phyloP scores from a whole-genome alignment of 2,329 filamentous ascomycete species.

The Tolypocladium pustulatum region DNA sequence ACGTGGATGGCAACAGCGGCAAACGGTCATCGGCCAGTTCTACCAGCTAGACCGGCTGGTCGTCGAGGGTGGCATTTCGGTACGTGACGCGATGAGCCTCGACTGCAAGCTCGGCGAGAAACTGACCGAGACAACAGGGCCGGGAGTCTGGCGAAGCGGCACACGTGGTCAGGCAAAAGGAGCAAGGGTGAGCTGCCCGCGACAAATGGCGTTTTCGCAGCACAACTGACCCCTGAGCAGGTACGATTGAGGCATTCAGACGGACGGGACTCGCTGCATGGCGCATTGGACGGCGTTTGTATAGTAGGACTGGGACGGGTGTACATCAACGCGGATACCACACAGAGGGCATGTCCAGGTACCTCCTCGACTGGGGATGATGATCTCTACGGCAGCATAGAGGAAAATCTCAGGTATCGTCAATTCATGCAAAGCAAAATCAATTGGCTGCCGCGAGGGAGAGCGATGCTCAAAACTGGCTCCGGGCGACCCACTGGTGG shows the following conservation, averaged over 20 bases:
- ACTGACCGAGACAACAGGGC: constrained; percentile 33
- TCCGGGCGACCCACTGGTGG: neutral
- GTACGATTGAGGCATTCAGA: constrained; percentile 1
- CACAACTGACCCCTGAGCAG: constrained; percentile 2
- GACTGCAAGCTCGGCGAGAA: neutral
- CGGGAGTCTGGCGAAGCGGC: constrained; percentile 59
- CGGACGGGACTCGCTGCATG: neutral
- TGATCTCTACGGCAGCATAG: neutral
- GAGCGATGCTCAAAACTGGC: neutral
- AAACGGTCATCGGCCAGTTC: constrained; percentile 91
- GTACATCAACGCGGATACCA: neutral
- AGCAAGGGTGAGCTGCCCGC: constrained; percentile 53
- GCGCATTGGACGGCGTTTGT: neutral
- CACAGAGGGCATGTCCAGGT: neutral
- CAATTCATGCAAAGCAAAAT: neutral
- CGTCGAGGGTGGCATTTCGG: constrained; percentile 76
- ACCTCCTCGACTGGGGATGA: neutral
- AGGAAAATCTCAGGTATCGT: neutral
- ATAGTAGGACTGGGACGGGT: neutral
- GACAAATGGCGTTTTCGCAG: neutral
- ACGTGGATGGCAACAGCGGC: constrained; percentile 53
- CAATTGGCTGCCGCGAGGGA: neutral
- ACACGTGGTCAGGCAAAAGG: constrained; percentile 64
- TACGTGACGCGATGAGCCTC: constrained; percentile 23
- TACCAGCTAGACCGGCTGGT: constrained; percentile 87